Conservation (phyloP, 306 rosid species). For the Malus orientalis region DNA sequence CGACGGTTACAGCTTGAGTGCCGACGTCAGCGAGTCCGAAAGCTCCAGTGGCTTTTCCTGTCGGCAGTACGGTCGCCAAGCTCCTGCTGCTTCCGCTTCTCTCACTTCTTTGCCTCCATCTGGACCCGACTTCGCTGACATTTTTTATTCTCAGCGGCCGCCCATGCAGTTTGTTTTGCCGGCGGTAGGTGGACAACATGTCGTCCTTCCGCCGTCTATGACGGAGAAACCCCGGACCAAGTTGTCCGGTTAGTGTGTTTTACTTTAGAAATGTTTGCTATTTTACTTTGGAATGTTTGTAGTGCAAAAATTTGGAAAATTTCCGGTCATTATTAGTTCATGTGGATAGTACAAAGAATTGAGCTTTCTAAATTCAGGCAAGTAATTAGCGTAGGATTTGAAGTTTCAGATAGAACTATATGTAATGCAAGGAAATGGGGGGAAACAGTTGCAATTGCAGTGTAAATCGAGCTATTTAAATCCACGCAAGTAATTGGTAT, state of each 20-base stretch:
- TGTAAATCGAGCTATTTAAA: not conserved
- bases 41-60: constrained; percentile 21
- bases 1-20: constrained; percentile 32
- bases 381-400: not conserved
- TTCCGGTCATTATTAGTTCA: not conserved
- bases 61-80: not conserved
- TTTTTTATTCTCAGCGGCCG: not conserved
- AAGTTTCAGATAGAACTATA: not conserved
- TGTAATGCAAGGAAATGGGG: no score
- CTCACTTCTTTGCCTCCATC: constrained; percentile 15
- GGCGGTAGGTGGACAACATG: constrained; percentile 7
- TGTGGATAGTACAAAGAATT: not conserved
- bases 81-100: constrained; percentile 15
- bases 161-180: not conserved
- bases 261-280: not conserved
- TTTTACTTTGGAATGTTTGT: not conserved
- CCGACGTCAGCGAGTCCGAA: constrained; percentile 37
- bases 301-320: not conserved
- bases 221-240: constrained; percentile 8
- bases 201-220: constrained; percentile 4
- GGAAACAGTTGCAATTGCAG: not conserved
- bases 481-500: not conserved
- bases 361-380: not conserved
- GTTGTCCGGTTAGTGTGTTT: constrained; percentile 22
- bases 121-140: not conserved